A percentile compares a stretch with the other conserved stretches of the same genome.
These are phyloP conservation scores for Beauveria caledonica DNA, from an alignment of 2,329 filamentous ascomycete genomes.

Conservation along the genomic window DNA sequence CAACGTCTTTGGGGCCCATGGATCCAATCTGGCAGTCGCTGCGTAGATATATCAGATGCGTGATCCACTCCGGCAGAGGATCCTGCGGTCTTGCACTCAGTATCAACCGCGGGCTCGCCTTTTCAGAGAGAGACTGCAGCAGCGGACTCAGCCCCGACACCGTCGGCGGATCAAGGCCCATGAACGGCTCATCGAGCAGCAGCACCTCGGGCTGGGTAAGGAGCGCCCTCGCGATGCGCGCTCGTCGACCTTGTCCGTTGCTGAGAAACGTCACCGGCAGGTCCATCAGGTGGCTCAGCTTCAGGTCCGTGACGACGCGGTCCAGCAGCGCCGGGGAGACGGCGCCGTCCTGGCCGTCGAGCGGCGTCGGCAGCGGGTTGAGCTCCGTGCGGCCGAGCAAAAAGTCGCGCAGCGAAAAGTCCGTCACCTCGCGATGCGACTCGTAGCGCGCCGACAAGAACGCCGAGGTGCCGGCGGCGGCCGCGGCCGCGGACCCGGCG, in stretches of 20 bases:
- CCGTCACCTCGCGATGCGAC: conserved; percentile 74
- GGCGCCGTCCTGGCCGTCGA: conserved; percentile 37
- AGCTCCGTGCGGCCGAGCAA: conserved; percentile 74
- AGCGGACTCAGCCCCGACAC: conserved; percentile 63
- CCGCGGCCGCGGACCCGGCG: conserved; percentile 43
- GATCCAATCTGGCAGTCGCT: conserved; percentile 56
- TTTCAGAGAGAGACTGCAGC: conserved; percentile 58
- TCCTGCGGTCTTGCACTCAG: conserved; percentile 80
- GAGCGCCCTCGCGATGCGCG: conserved; percentile 80
- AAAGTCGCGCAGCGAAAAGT: conserved; percentile 78
- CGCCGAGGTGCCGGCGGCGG: conserved; percentile 53
- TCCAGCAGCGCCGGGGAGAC: conserved; percentile 45
- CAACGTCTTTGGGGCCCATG: conserved; percentile 56
- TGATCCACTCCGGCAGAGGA: conserved; percentile 82
- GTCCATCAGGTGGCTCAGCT: conserved; percentile 58
- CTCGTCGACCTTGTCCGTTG: conserved; percentile 83
- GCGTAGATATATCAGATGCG: conserved; percentile 67
- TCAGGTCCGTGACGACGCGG: conserved; percentile 61
- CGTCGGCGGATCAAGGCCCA: conserved; percentile 87
- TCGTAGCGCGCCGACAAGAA: conserved; percentile 91
- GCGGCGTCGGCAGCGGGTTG: conserved; percentile 51
- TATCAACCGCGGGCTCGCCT: conserved; percentile 61
- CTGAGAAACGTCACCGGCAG: conserved; percentile 86
- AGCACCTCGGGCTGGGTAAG: conserved; percentile 71
- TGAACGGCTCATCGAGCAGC: conserved; percentile 88